Conservation (phyloP, 2,329 filamentous ascomycete genomes). For the Monilinia aucupariae region DNA sequence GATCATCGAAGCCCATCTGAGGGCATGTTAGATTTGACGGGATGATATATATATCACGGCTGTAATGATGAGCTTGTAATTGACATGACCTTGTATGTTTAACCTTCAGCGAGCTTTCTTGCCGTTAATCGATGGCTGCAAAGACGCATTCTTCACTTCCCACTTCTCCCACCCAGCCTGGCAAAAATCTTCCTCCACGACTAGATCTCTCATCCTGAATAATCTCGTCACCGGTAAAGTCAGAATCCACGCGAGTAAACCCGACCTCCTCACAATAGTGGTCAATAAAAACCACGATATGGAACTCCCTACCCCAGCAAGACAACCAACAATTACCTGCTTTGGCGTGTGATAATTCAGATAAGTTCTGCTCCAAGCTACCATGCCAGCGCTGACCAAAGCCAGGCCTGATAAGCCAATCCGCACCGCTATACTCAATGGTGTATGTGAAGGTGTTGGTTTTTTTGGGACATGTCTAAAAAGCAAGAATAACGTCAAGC, state of each 20-base stretch:
- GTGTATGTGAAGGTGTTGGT: constrained; percentile 40
- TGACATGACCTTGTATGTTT: background rate
- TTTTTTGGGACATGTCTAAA: constrained; percentile 64
- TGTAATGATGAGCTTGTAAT: background rate
- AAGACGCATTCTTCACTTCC: constrained; percentile 46
- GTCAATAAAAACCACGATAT: constrained; percentile 74
- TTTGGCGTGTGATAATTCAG: constrained; percentile 84
- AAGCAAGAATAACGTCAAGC: constrained; percentile 77
- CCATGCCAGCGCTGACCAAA: constrained; percentile 56
- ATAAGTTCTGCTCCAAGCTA: constrained; percentile 82
- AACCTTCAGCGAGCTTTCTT: constrained; percentile 30
- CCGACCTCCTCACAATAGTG: constrained; percentile 57
- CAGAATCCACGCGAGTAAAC: constrained; percentile 67
- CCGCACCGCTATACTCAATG: constrained; percentile 59
- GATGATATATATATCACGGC: constrained; percentile 1
- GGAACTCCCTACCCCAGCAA: constrained; percentile 65
- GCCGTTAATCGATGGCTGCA: constrained; percentile 33
- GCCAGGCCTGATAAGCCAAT: constrained; percentile 49
- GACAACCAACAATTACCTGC: constrained; percentile 78
- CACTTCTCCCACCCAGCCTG: constrained; percentile 94
- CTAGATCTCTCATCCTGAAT: constrained; percentile 73
- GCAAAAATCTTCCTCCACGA: constrained; percentile 80
- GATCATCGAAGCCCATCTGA: background rate
- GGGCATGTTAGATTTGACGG: background rate
- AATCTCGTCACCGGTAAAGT: constrained; percentile 59